Percentiles rank a stretch among this genome's conserved stretches.
These are phyloP conservation scores for Dothideomycetes sp. DNA, from an alignment of 2,329 filamentous ascomycete species.

Conservation along the genomic window DNA sequence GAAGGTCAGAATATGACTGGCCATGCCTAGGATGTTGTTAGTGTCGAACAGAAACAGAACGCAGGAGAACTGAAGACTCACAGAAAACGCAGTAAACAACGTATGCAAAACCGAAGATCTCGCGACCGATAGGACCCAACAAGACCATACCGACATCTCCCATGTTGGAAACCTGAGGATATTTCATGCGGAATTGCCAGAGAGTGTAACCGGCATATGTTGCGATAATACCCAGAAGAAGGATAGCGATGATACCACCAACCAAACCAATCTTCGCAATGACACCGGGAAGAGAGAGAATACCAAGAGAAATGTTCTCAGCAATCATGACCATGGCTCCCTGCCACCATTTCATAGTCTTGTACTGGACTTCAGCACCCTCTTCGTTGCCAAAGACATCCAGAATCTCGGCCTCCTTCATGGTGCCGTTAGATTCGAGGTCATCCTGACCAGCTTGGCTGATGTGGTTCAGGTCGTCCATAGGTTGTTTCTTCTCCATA, in stretches of 20 bases:
- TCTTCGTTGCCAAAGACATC: conserved; percentile 11
- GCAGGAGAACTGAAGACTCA: background rate
- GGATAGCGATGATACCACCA: conserved; percentile 45
- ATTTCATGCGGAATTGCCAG: conserved; percentile 48
- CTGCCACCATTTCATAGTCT: conserved; percentile 42
- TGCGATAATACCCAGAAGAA: conserved; percentile 45
- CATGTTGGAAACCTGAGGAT: conserved; percentile 49
- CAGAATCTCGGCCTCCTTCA: conserved; percentile 12
- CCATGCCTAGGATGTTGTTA: conserved; percentile 40
- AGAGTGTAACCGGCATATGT: conserved; percentile 54
- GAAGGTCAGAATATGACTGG: conserved; percentile 61
- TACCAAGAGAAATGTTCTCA: conserved; percentile 48
- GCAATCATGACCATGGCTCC: conserved; percentile 43
- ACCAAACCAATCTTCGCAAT: conserved; percentile 45
- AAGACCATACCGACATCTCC: conserved; percentile 60
- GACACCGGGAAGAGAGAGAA: conserved; percentile 46
- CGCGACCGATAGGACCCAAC: conserved; percentile 53
- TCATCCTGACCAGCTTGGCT: conserved; percentile 3
- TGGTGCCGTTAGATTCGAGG: conserved; percentile 3
- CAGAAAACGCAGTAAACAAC: conserved; percentile 57
- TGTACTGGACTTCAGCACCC: conserved; percentile 38
- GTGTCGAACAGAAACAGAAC: background rate
- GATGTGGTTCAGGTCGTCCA: too few relatives aligned
- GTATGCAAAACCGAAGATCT: conserved; percentile 55
- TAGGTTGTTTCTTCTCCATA: too few relatives aligned